A percentile compares a stretch with the other conserved stretches of the same genome.
Evolutionary conservation across 2,329 filamentous ascomycete species (phyloP).

Genomic region (Monilinia fructicola): DNA sequence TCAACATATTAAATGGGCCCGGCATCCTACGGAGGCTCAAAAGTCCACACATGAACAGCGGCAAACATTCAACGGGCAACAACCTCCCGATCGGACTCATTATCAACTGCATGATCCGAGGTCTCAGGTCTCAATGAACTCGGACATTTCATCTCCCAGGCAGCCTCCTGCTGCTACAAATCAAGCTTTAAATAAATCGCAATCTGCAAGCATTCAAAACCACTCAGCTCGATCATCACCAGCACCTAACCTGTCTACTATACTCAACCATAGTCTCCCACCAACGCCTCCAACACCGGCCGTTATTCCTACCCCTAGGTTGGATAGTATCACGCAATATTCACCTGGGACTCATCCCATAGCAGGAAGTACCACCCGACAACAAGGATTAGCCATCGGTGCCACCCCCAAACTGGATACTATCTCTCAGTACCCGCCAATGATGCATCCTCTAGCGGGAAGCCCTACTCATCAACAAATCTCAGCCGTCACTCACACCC

Average conservation of each 20-base stretch:
- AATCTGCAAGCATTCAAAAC: background rate
- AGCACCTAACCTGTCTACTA: background rate
- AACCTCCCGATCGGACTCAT: conserved; percentile 7
- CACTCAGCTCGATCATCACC: background rate
- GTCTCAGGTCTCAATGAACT: background rate
- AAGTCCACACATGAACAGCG: background rate
- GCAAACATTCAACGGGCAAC: background rate
- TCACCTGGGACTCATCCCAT: background rate
- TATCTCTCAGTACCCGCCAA: background rate
- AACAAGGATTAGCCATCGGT: background rate
- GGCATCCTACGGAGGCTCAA: background rate
- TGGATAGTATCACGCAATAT: background rate
- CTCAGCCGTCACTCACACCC: background rate
- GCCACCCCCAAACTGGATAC: background rate
- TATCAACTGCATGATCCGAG: background rate
- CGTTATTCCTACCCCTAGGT: background rate
- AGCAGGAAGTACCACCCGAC: background rate
- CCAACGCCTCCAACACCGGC: conserved; percentile 12
- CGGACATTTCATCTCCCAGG: background rate
- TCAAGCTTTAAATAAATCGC: background rate
- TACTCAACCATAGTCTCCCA: conserved; percentile 7
- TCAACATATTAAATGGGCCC: background rate
- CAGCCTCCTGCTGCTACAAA: background rate
- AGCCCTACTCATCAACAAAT: background rate
- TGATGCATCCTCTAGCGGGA: background rate